phyloP scores from a whole-genome alignment of 495 filamentous ascomycete genomes.

The Geopyxis carbonaria region DNA sequence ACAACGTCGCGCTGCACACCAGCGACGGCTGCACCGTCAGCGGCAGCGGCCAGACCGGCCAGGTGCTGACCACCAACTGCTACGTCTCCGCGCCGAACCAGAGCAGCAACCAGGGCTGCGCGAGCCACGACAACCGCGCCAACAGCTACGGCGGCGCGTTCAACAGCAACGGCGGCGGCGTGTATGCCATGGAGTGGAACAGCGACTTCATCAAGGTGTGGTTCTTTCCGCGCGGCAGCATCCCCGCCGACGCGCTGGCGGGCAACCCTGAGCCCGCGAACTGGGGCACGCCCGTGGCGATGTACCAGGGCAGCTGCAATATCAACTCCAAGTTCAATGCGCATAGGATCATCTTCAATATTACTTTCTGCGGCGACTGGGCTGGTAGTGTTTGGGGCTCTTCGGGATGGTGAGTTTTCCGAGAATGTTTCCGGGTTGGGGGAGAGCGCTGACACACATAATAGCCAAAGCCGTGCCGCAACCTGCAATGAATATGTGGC shows the following conservation, averaged over 20 bases:
- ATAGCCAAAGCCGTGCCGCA: slow-evolving; percentile 24
- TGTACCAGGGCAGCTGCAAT: slow-evolving; percentile 47
- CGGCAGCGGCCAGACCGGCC: slow-evolving; percentile 33
- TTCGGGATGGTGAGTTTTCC: slow-evolving; percentile 25
- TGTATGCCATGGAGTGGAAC: slow-evolving; percentile 68
- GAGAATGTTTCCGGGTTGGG: background rate
- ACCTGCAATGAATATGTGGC: slow-evolving; percentile 51
- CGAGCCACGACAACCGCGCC: slow-evolving; percentile 28
- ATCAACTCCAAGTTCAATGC: slow-evolving; percentile 48
- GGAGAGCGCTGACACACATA: background rate
- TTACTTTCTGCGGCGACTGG: slow-evolving; percentile 80
- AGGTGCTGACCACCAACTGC: slow-evolving; percentile 37
- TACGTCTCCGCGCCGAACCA: slow-evolving; percentile 30
- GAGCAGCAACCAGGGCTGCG: slow-evolving; percentile 34
- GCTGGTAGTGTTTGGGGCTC: slow-evolving; percentile 45
- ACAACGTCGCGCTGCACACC: slow-evolving; percentile 65
- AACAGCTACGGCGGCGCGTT: slow-evolving; percentile 50
- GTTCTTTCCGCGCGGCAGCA: slow-evolving; percentile 51
- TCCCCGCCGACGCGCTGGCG: slow-evolving; percentile 40
- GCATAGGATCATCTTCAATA: slow-evolving; percentile 65
- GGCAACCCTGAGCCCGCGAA: slow-evolving; percentile 41
- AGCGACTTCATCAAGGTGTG: slow-evolving; percentile 49
- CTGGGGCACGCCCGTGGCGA: slow-evolving; percentile 53
- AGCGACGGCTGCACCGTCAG: slow-evolving; percentile 42
- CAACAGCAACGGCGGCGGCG: slow-evolving; percentile 55